phyloP scores from a whole-genome alignment of 306 rosid species.

The Sesbania bispinosa region DNA sequence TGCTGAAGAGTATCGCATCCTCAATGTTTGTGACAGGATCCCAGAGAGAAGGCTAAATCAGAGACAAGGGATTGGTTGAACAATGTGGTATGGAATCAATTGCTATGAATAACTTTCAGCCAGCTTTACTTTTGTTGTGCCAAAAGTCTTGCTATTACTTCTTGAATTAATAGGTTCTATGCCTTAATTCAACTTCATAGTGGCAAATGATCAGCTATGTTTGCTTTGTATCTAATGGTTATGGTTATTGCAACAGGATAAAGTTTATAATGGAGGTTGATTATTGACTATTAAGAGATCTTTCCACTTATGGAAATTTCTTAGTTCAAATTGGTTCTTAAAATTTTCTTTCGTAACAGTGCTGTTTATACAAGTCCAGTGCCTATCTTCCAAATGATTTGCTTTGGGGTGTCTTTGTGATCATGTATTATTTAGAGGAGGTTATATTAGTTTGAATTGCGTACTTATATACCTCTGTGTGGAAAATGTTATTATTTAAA shows the following conservation, averaged over 20 bases:
- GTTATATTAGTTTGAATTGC: constrained; percentile 4
- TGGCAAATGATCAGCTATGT: not conserved
- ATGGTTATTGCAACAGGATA: not conserved
- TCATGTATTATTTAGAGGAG: not conserved
- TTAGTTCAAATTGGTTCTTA: constrained; percentile 16
- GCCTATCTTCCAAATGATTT: not conserved
- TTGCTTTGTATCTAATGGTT: not conserved
- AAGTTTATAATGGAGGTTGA: not conserved
- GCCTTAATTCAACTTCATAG: not conserved
- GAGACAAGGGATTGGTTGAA: constrained; percentile 99
- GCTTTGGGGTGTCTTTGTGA: not conserved
- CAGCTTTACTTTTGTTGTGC: not conserved
- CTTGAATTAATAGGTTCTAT: not conserved
- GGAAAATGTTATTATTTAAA: constrained; percentile 11
- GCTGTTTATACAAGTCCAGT: not conserved
- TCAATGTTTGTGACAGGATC: constrained; percentile 60
- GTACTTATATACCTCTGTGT: not conserved
- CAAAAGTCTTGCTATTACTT: not conserved
- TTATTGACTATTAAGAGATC: constrained; percentile 10
- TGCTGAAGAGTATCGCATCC: no score
- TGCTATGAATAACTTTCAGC: constrained; percentile 9
- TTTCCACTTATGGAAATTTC: constrained; percentile 4
- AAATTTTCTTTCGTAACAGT: not conserved
- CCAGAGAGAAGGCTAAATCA: constrained; percentile 92
- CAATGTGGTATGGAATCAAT: constrained; percentile 69